These are phyloP conservation scores for Leccinum subrobustum DNA, from an alignment of 1,284 basidiomycete genomes.

Conservation along the genomic window DNA sequence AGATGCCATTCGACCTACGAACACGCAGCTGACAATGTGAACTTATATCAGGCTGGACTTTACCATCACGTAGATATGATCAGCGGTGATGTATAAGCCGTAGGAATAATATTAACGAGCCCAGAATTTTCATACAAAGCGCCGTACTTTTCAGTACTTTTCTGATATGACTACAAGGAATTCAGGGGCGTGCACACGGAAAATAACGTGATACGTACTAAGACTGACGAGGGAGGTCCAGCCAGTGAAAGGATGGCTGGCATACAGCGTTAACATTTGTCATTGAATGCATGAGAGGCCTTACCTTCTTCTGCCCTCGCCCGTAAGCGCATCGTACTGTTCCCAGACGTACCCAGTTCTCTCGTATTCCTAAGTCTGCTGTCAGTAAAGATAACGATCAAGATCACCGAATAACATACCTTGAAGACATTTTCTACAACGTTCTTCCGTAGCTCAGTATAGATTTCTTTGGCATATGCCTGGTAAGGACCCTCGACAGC, in stretches of 20 bases:
- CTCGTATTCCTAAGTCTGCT: constrained; percentile 74
- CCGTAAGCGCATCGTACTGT: constrained; percentile 85
- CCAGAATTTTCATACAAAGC: neutral
- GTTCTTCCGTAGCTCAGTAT: constrained; percentile 76
- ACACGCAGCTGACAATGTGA: neutral
- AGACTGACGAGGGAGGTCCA: constrained; percentile 86
- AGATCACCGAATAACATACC: constrained; percentile 39
- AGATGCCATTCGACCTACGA: neutral
- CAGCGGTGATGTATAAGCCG: neutral
- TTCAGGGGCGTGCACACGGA: constrained; percentile 9
- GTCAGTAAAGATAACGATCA: constrained; percentile 12
- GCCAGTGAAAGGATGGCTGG: constrained; percentile 88
- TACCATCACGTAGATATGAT: neutral
- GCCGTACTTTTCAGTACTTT: constrained; percentile 43
- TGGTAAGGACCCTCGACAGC: constrained; percentile 80
- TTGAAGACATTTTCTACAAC: constrained; percentile 85
- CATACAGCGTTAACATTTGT: constrained; percentile 9
- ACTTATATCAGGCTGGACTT: neutral
- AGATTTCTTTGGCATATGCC: constrained; percentile 72
- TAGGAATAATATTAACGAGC: neutral
- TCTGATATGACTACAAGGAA: constrained; percentile 50
- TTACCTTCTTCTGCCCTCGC: constrained; percentile 81
- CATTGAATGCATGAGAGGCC: constrained; percentile 18
- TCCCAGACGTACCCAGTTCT: constrained; percentile 95
- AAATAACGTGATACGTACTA: constrained; percentile 47